Conservation (phyloP, 2,329 filamentous ascomycete species). For the Verticillium alfalfae region DNA sequence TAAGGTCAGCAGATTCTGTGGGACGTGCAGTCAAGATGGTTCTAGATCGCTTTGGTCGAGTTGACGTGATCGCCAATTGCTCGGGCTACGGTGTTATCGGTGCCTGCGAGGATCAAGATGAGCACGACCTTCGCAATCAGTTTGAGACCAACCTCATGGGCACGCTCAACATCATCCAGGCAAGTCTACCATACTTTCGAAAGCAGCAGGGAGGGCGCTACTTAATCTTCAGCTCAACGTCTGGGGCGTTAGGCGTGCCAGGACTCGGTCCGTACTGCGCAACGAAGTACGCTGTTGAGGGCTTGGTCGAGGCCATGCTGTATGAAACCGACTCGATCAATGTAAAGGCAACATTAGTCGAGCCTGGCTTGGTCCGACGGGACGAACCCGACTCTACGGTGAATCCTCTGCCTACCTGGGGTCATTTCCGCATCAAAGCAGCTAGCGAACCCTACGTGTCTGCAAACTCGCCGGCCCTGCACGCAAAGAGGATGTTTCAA, state of each 20-base stretch:
- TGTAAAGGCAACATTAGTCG: conserved; percentile 88
- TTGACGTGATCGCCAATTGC: conserved; percentile 90
- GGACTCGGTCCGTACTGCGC: conserved; percentile 93
- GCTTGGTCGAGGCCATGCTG: conserved; percentile 90
- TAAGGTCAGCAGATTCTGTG: conserved; percentile 76
- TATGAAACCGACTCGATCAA: conserved; percentile 92
- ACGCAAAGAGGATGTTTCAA: conserved; percentile 86
- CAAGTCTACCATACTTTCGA: conserved; percentile 82
- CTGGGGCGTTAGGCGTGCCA: conserved; percentile 87
- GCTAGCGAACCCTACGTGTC: conserved; percentile 76
- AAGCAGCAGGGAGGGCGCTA: conserved; percentile 72
- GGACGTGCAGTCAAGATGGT: conserved; percentile 63
- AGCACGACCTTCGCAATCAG: conserved; percentile 89
- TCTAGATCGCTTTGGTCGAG: conserved; percentile 68
- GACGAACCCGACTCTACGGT: conserved; percentile 64
- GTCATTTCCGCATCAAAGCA: conserved; percentile 86
- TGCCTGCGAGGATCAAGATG: conserved; percentile 93
- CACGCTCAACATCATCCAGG: conserved; percentile 86
- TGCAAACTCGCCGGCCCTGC: conserved; percentile 74
- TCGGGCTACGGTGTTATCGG: conserved; percentile 94
- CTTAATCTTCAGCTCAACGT: conserved; percentile 90
- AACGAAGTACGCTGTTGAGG: conserved; percentile 95
- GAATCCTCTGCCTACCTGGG: conserved; percentile 70
- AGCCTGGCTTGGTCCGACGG: conserved; percentile 80
- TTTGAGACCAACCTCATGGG: conserved; percentile 99